Conservation (phyloP, 78 protist species). For the Pigoraptor vietnamica region DNA sequence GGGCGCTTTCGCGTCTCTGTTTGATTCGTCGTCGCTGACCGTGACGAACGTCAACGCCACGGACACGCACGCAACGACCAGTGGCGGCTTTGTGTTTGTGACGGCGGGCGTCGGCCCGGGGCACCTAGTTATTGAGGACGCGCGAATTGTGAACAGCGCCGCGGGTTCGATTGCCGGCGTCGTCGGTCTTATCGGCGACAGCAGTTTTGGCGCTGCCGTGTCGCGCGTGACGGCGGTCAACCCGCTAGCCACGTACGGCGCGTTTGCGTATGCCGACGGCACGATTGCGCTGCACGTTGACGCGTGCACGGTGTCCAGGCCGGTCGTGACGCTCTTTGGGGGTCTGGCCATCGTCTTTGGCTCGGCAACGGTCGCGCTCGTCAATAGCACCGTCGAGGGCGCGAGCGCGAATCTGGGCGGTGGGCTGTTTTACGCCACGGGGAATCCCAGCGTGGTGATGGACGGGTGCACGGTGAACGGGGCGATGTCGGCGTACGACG, state of each 20-base stretch:
- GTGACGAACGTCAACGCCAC: not conserved
- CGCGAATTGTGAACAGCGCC: not conserved
- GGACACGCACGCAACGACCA: not conserved
- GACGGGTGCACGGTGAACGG: not conserved
- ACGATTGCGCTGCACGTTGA: not conserved
- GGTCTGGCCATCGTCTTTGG: not conserved
- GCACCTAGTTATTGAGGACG: not conserved
- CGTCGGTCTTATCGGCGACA: not conserved
- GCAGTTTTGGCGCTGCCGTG: not conserved
- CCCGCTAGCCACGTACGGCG: not conserved
- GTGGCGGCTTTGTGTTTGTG: not conserved
- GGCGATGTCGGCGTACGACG: not conserved
- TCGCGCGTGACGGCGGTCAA: not conserved
- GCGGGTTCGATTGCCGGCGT: not conserved
- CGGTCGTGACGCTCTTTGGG: not conserved
- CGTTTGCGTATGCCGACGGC: no score
- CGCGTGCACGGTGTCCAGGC: not conserved
- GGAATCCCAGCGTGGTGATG: not conserved
- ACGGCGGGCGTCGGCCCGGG: not conserved
- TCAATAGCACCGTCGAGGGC: not conserved
- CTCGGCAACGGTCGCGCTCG: not conserved
- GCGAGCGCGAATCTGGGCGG: not conserved
- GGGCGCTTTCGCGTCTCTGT: not conserved
- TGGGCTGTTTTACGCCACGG: not conserved
- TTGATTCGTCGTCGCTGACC: not conserved